phyloP scores from a whole-genome alignment of 108 stramenopile genomes.

The Pseudonitzschia multiseries region DNA sequence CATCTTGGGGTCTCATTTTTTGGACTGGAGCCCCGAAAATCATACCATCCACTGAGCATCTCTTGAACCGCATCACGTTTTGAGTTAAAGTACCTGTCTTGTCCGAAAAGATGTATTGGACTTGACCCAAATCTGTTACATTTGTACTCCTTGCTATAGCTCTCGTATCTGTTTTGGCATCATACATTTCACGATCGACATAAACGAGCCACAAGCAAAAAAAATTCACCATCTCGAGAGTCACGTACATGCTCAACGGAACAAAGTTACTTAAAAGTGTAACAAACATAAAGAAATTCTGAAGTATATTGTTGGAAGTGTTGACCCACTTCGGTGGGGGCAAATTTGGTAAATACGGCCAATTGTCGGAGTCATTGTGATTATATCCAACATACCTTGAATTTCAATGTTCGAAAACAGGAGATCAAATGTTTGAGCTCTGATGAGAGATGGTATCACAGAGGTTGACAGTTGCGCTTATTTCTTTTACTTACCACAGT shows the following conservation, averaged over 20 bases:
- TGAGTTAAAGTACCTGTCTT: conserved; percentile 98
- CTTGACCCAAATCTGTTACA: conserved; percentile 92
- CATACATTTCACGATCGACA: conserved; percentile 89
- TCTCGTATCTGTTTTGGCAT: conserved; percentile 84
- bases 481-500: neutral
- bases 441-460: neutral
- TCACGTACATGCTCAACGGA: conserved; percentile 86
- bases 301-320: conserved; percentile 53
- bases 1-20: conserved; percentile 39
- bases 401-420: neutral
- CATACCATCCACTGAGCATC: conserved; percentile 86
- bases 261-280: conserved; percentile 87
- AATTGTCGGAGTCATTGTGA: conserved; percentile 46
- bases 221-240: conserved; percentile 76
- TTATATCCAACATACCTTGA: conserved; percentile 7
- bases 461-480: neutral
- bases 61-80: conserved; percentile 97
- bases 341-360: conserved; percentile 68
- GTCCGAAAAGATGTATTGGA: conserved; percentile 95
- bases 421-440: no score
- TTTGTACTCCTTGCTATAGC: conserved; percentile 84
- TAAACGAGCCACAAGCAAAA: conserved; percentile 72
- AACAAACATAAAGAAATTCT: conserved; percentile 72
- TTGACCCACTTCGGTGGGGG: neutral
- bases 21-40: conserved; percentile 84